A percentile compares a stretch with the other conserved stretches of the same genome.
These are phyloP conservation scores for Candida adriatica DNA, from an alignment of 805 yeast species.

Conservation along the genomic window DNA sequence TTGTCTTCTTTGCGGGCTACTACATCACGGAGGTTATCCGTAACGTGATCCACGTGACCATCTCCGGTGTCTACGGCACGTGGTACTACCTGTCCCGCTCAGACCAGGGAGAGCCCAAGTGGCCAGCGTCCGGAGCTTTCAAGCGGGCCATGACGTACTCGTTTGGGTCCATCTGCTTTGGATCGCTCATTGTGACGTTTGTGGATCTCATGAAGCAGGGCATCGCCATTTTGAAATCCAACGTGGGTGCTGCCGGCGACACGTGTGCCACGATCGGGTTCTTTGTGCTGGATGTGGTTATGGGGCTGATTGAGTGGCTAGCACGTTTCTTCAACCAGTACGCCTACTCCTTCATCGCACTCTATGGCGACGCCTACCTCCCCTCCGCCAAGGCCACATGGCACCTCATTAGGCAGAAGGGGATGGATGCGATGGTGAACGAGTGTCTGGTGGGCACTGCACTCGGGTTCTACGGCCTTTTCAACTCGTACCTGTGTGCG, in stretches of 20 bases:
- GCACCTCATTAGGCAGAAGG: constrained; percentile 69
- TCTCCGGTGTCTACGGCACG: constrained; percentile 80
- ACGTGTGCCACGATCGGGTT: constrained; percentile 45
- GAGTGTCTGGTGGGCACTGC: constrained; percentile 80
- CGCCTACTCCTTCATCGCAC: constrained; percentile 80
- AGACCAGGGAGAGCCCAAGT: constrained; percentile 70
- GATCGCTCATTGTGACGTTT: constrained; percentile 65
- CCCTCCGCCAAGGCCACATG: constrained; percentile 78
- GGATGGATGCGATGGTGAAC: constrained; percentile 77
- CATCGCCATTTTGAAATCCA: constrained; percentile 44
- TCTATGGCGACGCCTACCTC: constrained; percentile 76
- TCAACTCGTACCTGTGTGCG: constrained; percentile 62
- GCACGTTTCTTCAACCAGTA: constrained; percentile 84
- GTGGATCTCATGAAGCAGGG: constrained; percentile 60
- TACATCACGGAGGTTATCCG: constrained; percentile 77
- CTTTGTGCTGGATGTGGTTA: constrained; percentile 48
- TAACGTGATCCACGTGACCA: constrained; percentile 73
- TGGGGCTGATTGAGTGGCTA: constrained; percentile 69
- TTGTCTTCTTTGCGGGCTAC: constrained; percentile 76
- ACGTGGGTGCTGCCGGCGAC: constrained; percentile 45
- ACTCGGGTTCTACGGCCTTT: constrained; percentile 64
- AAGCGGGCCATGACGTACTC: constrained; percentile 77
- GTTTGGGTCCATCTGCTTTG: constrained; percentile 86
- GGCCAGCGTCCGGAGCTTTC: constrained; percentile 78
- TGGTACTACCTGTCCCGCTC: constrained; percentile 82